Base-by-base conservation (phyloP, 2,329 filamentous ascomycete species). In the Fusarium sp. region DNA sequence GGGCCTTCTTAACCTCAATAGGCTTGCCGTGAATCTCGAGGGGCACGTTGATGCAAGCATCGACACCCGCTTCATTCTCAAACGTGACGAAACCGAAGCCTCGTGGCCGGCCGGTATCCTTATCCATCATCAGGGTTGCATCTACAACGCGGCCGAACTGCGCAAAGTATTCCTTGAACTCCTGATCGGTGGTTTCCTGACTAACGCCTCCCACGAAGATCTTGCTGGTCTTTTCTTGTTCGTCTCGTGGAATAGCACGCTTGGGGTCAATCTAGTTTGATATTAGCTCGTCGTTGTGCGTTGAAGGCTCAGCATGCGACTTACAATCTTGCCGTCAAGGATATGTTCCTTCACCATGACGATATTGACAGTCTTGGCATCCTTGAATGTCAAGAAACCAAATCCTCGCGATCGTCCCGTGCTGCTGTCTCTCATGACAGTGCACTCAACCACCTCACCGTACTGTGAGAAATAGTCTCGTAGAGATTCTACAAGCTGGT, bases 301-400 rank as follows among this genome's bases (percentile, higher is more conserved):
- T n/a, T 5, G 7, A 3, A 14, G 9, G 17, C 26, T 18, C 10
- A 28, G 15, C 10, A 54, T 60, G 39, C 43, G 38, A 83, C 93
- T 85, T 87, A 98, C 96, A 80, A 99, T 98, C 82, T 99, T 99
- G 66, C 96, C 96, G 78, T 99, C 96, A 22, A 99, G 87, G 74
- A 95, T 97, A 80, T 99, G 96, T 79, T 99, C 96, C 82, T 99
- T 99, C 68, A 99, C 96, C 96, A 99, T 99, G 69, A 99, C 96
- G 72, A 94, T 97, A 79, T 99, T 99, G 72, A 99, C 96, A 6
- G 94, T 97, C 83, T 97, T 97, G 48, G 96, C 92, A 77, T 99
- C 96, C 78, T 93, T 97, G 86, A 99, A 99, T 1, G 96, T 99
- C 66, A 99, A 86, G 82, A 99, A 99, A 31, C 96, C 96, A 75